Conservation (phyloP, 192 early-diverging fungal species). For the Pecoramyces ruminantium region DNA sequence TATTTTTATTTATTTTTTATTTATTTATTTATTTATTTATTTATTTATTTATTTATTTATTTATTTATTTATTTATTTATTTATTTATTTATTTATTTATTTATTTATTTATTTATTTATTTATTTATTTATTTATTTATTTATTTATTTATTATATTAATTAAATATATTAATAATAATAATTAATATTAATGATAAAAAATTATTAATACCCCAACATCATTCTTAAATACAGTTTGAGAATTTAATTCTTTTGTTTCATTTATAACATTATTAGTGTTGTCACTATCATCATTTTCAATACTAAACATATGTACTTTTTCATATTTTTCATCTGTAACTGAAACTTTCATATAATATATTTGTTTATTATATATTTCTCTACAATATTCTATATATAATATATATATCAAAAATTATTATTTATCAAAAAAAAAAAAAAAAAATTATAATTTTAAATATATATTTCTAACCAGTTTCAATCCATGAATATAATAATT, state of each 20-base stretch:
- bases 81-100: too few relatives aligned
- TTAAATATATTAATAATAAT: too few relatives aligned
- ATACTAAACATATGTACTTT: neutral
- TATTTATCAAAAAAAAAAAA: too few relatives aligned
- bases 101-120: too few relatives aligned
- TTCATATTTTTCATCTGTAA: neutral
- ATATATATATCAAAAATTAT: neutral
- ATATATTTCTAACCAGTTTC: neutral
- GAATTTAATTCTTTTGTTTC: neutral
- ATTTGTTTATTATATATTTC: neutral
- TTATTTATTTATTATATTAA: too few relatives aligned
- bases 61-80: too few relatives aligned
- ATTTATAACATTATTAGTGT: neutral
- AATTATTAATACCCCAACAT: neutral
- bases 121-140: too few relatives aligned
- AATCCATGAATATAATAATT: neutral
- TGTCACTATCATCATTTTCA: neutral
- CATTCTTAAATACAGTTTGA: neutral
- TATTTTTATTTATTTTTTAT: too few relatives aligned
- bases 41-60: too few relatives aligned
- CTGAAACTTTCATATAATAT: neutral
- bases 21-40: too few relatives aligned
- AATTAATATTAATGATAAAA: too few relatives aligned
- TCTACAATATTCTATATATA: neutral
- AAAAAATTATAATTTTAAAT: too few relatives aligned